phyloP scores from a whole-genome alignment of 148 eudicot genomes.

The Rhododendron griersonianum region DNA sequence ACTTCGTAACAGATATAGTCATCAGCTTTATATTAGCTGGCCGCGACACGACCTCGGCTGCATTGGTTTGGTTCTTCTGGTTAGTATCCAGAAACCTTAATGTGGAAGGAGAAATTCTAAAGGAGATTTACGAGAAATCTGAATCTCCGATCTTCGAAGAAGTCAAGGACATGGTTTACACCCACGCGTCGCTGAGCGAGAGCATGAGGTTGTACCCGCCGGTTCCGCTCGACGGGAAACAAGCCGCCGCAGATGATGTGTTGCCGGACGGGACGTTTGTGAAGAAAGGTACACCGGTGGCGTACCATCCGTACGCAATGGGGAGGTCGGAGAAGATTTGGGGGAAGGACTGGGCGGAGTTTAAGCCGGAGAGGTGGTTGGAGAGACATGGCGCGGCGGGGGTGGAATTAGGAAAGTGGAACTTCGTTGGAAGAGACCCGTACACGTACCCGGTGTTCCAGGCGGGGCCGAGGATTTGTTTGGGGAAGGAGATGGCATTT shows the following conservation, averaged over 20 bases:
- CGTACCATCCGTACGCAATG: constrained; percentile 22
- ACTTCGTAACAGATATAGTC: constrained; percentile 15
- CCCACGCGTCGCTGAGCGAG: constrained; percentile 13
- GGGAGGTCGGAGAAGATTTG: constrained; percentile 29
- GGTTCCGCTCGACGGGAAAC: constrained; percentile 6
- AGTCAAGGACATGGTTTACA: constrained; percentile 11
- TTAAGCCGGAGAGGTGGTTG: constrained; percentile 21
- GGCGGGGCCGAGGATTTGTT: constrained; percentile 27
- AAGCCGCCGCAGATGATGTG: constrained; percentile 10
- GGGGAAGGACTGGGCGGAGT: constrained; percentile 25
- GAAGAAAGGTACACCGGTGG: constrained; percentile 13
- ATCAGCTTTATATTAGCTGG: constrained; percentile 28
- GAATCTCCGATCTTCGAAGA: not conserved
- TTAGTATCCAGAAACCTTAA: constrained; percentile 8
- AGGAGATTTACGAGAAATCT: constrained; percentile 14
- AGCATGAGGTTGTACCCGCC: constrained; percentile 21
- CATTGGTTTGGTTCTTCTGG: constrained; percentile 20
- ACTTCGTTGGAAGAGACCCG: constrained; percentile 8
- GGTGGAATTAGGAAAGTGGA: not conserved
- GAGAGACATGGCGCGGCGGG: not conserved
- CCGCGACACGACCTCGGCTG: constrained; percentile 25
- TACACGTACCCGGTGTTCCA: constrained; percentile 26
- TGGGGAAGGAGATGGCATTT: constrained; percentile 36
- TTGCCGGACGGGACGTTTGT: constrained; percentile 21
- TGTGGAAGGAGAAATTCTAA: constrained; percentile 7